These are phyloP conservation scores for Beauveria brongniartii DNA, from an alignment of 2,329 filamentous ascomycete genomes.

Conservation along the genomic window DNA sequence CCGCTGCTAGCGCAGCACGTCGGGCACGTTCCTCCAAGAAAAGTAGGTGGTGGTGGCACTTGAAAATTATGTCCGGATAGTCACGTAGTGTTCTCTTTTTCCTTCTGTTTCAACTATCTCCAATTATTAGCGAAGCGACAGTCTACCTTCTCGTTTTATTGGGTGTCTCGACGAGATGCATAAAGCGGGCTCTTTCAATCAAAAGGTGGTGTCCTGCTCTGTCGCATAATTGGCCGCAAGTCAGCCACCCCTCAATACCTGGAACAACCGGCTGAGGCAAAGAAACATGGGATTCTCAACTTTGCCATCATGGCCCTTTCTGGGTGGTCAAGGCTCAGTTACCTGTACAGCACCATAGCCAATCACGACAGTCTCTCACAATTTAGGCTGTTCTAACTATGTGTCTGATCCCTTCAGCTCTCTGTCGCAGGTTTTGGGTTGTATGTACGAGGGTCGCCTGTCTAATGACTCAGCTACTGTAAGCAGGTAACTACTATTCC, in stretches of 20 bases:
- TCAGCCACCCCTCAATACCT: neutral
- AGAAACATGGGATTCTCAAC: constrained; percentile 6
- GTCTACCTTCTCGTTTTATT: neutral
- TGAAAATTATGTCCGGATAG: too few species aligned
- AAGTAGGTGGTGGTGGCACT: too few species aligned
- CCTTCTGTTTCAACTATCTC: too few species aligned
- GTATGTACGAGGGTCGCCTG: too few species aligned
- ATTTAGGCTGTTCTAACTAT: neutral
- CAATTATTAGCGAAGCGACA: neutral
- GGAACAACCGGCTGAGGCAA: neutral
- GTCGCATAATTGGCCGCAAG: neutral
- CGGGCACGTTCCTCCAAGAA: too few species aligned
- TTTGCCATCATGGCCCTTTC: constrained; percentile 1
- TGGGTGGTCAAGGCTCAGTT: neutral
- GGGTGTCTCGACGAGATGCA: neutral
- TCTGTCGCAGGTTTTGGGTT: too few species aligned
- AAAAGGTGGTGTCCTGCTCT: neutral
- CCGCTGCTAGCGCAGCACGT: too few species aligned
- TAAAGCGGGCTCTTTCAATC: neutral
- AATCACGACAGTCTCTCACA: neutral
- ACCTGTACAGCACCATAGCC: neutral
- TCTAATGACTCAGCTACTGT: too few species aligned
- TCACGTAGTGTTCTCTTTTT: too few species aligned
- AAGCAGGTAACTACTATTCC: too few species aligned
- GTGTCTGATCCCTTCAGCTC: too few species aligned